Evolutionary conservation across 192 early-diverging fungal species (phyloP).

Genomic region (Diversispora eburnea): DNA sequence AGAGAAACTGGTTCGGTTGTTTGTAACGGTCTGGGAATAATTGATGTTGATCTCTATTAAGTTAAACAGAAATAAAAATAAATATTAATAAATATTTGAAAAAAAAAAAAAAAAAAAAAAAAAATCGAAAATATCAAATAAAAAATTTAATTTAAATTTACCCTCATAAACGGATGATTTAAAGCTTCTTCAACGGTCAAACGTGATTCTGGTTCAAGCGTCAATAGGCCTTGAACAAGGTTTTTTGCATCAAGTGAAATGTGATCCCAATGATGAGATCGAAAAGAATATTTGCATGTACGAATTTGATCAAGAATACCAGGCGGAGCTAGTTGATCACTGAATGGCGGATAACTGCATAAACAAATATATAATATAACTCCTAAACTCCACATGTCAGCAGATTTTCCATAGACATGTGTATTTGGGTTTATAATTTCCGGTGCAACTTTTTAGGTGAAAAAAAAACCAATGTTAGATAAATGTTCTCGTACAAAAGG

Average conservation of each 20-base stretch:
- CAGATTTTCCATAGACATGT: constrained; percentile 64
- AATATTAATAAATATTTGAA: no score
- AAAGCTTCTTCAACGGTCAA: neutral
- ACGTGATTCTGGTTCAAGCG: neutral
- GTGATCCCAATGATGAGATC: neutral
- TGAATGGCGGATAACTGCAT: constrained; percentile 85
- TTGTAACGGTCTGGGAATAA: no score
- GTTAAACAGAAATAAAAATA: no score
- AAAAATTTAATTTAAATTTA: neutral
- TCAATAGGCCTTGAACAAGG: neutral
- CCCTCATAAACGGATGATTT: neutral
- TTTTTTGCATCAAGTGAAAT: neutral
- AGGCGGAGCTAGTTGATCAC: neutral
- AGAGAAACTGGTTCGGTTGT: no score
- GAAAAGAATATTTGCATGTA: neutral
- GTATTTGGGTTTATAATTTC: constrained; percentile 67
- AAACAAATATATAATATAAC: constrained; percentile 93
- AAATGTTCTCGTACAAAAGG: neutral
- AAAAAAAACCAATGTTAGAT: neutral
- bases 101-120: no score
- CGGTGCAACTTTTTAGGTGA: constrained; percentile 63
- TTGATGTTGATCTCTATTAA: no score
- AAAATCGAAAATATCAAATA: neutral
- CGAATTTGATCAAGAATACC: neutral
- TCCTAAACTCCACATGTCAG: constrained; percentile 94